A percentile compares a stretch with the other conserved stretches of the same genome.
phyloP scores from a whole-genome alignment of 73 alveolate species.

The Paramecium biaurelia region DNA sequence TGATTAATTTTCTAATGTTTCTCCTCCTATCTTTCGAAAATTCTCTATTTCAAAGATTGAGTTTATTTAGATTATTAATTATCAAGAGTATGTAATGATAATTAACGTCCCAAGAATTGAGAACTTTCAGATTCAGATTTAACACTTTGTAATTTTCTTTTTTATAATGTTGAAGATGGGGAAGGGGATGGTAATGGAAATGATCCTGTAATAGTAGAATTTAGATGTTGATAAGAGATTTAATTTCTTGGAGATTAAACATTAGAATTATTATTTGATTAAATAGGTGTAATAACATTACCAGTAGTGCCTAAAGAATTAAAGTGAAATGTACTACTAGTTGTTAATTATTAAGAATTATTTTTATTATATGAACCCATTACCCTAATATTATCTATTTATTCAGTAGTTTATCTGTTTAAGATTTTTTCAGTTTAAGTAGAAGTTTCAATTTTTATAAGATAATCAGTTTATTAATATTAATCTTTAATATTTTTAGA shows the following conservation, averaged over 20 bases:
- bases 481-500: neutral
- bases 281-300: neutral
- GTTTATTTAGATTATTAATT: neutral
- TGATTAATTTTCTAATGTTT: neutral
- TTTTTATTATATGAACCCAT: neutral
- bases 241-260: neutral
- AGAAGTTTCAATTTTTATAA: neutral
- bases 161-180: neutral
- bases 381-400: neutral
- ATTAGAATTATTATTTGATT: neutral
- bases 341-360: neutral
- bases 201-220: neutral
- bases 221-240: neutral
- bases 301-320: neutral
- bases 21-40: neutral
- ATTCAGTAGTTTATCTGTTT: neutral
- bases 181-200: neutral
- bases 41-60: neutral
- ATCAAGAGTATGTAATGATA: neutral
- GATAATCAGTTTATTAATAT: neutral
- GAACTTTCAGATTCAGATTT: slow-evolving; percentile 4
- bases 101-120: neutral
- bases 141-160: neutral
- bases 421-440: neutral
- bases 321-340: neutral